Conservation (phyloP, 805 yeast genomes). For the Candida dajiaensis region DNA sequence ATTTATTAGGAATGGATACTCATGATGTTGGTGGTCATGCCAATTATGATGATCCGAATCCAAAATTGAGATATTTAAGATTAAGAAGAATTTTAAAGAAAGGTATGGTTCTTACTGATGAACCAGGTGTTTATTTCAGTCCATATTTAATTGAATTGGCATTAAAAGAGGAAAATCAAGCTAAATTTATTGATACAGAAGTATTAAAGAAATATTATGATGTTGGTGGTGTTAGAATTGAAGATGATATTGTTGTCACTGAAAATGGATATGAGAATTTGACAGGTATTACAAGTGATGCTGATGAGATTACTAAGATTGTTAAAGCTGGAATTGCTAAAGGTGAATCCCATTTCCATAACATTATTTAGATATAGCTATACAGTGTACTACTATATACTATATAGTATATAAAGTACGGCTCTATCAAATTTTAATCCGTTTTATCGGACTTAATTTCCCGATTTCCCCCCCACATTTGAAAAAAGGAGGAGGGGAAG, state of each 20-base stretch:
- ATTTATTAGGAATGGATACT: slow-evolving; percentile 87
- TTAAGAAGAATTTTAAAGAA: slow-evolving; percentile 64
- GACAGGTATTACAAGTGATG: slow-evolving; percentile 80
- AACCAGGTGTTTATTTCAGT: slow-evolving; percentile 92
- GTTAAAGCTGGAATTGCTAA: slow-evolving; percentile 64
- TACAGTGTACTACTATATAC: no score
- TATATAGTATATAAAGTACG: no score
- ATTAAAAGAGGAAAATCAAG: slow-evolving; percentile 36
- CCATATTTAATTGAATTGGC: slow-evolving; percentile 70
- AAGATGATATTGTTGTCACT: slow-evolving; percentile 84
- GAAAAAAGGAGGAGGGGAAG: no score
- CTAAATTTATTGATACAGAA: slow-evolving; percentile 45
- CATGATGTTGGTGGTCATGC: slow-evolving; percentile 93
- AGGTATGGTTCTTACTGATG: slow-evolving; percentile 89
- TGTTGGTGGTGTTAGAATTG: slow-evolving; percentile 96
- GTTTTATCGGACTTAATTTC: no score
- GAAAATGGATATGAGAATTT: slow-evolving; percentile 72
- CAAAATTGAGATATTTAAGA: slow-evolving; percentile 70
- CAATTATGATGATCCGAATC: slow-evolving; percentile 79
- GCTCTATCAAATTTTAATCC: neutral
- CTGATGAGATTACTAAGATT: slow-evolving; percentile 72
- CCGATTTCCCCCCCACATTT: neutral
- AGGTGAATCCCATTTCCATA: slow-evolving; percentile 60
- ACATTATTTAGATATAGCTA: slow-evolving; percentile 20
- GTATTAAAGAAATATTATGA: slow-evolving; percentile 74